Percentiles rank a stretch among this genome's conserved stretches.
These are phyloP conservation scores for Colletotrichum spaethianum DNA, from an alignment of 2,329 filamentous ascomycete species.

Conservation along the genomic window DNA sequence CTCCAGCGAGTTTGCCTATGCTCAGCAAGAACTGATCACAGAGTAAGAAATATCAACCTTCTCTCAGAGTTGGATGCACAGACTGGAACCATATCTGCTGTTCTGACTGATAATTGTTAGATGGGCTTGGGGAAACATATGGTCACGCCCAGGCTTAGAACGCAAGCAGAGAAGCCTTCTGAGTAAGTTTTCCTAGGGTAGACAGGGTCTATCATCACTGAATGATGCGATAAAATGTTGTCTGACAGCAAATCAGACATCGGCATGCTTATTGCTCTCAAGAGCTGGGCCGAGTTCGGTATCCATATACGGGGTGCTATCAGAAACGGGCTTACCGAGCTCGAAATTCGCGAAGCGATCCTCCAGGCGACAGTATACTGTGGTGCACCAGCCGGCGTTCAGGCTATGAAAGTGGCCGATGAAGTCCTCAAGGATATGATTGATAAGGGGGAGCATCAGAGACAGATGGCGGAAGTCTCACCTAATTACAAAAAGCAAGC, in stretches of 20 bases:
- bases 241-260: slow-evolving; percentile 57
- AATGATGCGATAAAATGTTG: too few relatives aligned
- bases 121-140: slow-evolving; percentile 71
- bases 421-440: slow-evolving; percentile 47
- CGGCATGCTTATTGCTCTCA: slow-evolving; percentile 74
- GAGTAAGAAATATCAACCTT: slow-evolving; percentile 54
- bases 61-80: background rate
- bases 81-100: too few relatives aligned
- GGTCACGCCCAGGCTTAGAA: slow-evolving; percentile 73
- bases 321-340: slow-evolving; percentile 72
- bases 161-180: slow-evolving; percentile 72
- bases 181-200: slow-evolving; percentile 46
- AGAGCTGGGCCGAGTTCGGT: slow-evolving; percentile 69
- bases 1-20: slow-evolving; percentile 68
- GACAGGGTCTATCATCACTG: accelerated
- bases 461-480: slow-evolving; percentile 39
- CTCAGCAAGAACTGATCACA: slow-evolving; percentile 74
- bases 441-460: slow-evolving; percentile 46
- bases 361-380: slow-evolving; percentile 59
- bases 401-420: slow-evolving; percentile 50
- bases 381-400: slow-evolving; percentile 57
- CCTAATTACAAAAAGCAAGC: slow-evolving; percentile 14
- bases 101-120: background rate
- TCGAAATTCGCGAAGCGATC: slow-evolving; percentile 68
- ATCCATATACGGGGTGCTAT: slow-evolving; percentile 74